These are phyloP conservation scores for Gnomoniopsis sp. DNA, from an alignment of 2,329 filamentous ascomycete genomes.

Conservation along the genomic window DNA sequence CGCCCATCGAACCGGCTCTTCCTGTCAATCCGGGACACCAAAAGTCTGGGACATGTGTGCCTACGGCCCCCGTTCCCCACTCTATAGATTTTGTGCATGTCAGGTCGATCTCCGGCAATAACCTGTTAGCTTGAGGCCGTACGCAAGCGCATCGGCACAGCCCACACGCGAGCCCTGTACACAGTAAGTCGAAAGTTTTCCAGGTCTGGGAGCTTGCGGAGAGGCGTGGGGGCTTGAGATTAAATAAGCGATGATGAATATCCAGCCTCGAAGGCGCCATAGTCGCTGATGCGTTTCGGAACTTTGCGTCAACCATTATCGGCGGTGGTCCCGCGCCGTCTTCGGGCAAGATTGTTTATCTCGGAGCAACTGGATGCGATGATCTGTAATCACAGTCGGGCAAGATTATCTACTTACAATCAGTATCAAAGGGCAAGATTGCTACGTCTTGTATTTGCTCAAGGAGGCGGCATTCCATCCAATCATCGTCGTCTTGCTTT, in stretches of 20 bases:
- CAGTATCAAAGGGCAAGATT: neutral
- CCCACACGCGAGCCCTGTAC: too few species aligned
- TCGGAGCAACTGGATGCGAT: neutral
- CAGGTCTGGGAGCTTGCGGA: neutral
- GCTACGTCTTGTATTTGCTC: neutral
- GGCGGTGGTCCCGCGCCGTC: conserved; percentile 4
- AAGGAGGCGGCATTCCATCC: neutral
- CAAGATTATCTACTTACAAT: neutral
- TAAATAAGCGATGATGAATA: conserved; percentile 16
- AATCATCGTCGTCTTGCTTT: neutral
- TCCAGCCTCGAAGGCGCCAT: conserved; percentile 15
- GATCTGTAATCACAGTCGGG: conserved; percentile 5
- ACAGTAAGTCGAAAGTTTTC: neutral
- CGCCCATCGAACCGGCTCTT: neutral
- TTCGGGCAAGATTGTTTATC: conserved; percentile 15
- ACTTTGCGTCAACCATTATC: conserved; percentile 12
- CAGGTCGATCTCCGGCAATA: neutral
- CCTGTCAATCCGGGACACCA: neutral
- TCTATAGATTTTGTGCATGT: neutral
- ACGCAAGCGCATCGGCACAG: too few species aligned
- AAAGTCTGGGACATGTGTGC: neutral
- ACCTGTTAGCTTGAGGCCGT: neutral
- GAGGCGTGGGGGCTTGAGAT: conserved; percentile 1
- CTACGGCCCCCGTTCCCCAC: neutral
- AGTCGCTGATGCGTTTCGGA: conserved; percentile 9